Evolutionary conservation across 345 rosid genomes (phyloP), one percentile per base, ranked within the genome.

Genomic region (Abelmoschus esculentus): DNA sequence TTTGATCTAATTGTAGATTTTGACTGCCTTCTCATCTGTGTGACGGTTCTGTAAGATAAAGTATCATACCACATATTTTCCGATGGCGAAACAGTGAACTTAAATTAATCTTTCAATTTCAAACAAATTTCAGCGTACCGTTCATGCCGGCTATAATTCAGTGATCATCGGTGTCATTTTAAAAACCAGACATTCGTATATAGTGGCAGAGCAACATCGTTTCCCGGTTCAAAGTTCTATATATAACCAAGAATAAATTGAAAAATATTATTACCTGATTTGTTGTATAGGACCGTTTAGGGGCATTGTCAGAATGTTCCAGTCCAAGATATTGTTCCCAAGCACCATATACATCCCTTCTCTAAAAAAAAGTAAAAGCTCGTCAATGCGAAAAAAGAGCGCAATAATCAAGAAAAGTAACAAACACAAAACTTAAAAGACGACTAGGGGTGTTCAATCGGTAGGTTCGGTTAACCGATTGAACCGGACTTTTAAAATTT

Each of bases 301-400:
- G 89, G 13, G 87, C 78, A 78, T 79, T 86, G 71, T 88, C 93
- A 17, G 87, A 66, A 71, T 86, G 93, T 71, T 88, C 93, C 77
- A 88, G 75, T 61, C 87, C 90, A 76, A 88, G 86, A 76, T 88
- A 88, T 80, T 86, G 90, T 80, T 88, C 93, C 90, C 90, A 88
- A 60, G 90, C 89, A 38, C 90, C 90, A 78, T 84, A 88, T 18
- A 88, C 89, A 76, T 84, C 83, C 70, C 89, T 86, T 86, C 86
- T 80, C 80, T 80, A 36, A 5, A 53, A 31, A 40, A 67, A 52
- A 36, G 47, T 61, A 32, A 17, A 49, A 49, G 56, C 40, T 36
- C 40, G 52, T 31, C 47, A 32, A 52, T n/a, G 29, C 40, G 40
- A n/a, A n/a, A n/a, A n/a, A n/a, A n/a, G n/a, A n/a, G n/a, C n/a